Percentiles rank a stretch among this genome's conserved stretches.
Conservation (phyloP, 2,329 filamentous ascomycete genomes). For the Penicillium sp. region DNA sequence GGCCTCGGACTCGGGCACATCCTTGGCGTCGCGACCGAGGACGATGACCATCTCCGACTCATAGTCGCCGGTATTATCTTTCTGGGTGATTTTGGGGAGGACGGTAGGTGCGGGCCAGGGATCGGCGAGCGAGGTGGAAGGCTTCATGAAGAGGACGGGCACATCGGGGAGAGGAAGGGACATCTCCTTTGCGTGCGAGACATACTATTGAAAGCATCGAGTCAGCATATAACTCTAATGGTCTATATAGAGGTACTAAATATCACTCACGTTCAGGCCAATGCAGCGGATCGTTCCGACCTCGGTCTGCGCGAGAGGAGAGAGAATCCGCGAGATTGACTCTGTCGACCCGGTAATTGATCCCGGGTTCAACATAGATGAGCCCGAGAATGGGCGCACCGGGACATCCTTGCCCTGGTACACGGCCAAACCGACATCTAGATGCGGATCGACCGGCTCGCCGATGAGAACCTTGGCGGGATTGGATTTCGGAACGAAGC, state of each 20-base stretch:
- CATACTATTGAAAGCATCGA: slow-evolving; percentile 38
- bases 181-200: slow-evolving; percentile 54
- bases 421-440: slow-evolving; percentile 61
- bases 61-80: slow-evolving; percentile 58
- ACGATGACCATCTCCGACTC: slow-evolving; percentile 61
- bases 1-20: slow-evolving; percentile 58
- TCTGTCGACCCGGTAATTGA: slow-evolving; percentile 46
- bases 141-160: slow-evolving; percentile 62
- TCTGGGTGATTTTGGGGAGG: slow-evolving; percentile 56
- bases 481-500: slow-evolving; percentile 57
- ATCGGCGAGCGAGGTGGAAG: slow-evolving; percentile 54
- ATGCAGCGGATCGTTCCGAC: slow-evolving; percentile 61
- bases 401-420: slow-evolving; percentile 57
- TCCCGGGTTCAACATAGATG: slow-evolving; percentile 58
- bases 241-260: neutral
- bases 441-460: slow-evolving; percentile 52
- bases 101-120: slow-evolving; percentile 54
- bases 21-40: slow-evolving; percentile 54
- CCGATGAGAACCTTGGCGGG: slow-evolving; percentile 55
- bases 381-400: slow-evolving; percentile 60
- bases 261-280: slow-evolving; percentile 52
- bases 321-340: slow-evolving; percentile 47
- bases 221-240: neutral
- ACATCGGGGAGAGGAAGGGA: slow-evolving; percentile 54
- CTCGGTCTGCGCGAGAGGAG: slow-evolving; percentile 51